These are phyloP conservation scores for Xylaria sp. DNA, from an alignment of 2,329 filamentous ascomycete genomes.

Conservation along the genomic window DNA sequence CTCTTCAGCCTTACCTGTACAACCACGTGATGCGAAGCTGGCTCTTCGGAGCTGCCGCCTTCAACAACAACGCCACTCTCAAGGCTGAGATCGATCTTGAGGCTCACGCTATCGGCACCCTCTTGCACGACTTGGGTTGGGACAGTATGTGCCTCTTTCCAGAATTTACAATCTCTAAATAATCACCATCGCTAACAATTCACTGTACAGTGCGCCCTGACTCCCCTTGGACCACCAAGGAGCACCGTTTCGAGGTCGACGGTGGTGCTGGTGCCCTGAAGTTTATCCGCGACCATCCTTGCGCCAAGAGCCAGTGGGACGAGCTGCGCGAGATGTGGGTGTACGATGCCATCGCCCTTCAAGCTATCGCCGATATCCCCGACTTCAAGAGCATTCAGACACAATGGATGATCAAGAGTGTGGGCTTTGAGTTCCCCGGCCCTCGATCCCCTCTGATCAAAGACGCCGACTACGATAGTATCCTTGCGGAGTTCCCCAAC, in stretches of 20 bases:
- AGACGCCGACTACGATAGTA: slow-evolving; percentile 30
- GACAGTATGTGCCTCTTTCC: slow-evolving; percentile 31
- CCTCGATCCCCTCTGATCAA: slow-evolving; percentile 32
- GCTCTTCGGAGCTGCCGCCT: slow-evolving; percentile 35
- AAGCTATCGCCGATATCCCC: slow-evolving; percentile 28
- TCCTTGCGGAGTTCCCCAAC: slow-evolving; percentile 33
- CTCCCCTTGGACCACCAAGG: slow-evolving; percentile 32
- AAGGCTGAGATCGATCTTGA: slow-evolving; percentile 37
- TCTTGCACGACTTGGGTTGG: slow-evolving; percentile 36
- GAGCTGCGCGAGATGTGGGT: slow-evolving; percentile 27
- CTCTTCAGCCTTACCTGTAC: slow-evolving; percentile 38
- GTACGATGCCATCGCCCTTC: slow-evolving; percentile 33
- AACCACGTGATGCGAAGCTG: slow-evolving; percentile 36
- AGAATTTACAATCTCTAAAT: not conserved
- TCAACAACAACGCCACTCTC: slow-evolving; percentile 37
- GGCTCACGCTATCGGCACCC: slow-evolving; percentile 32
- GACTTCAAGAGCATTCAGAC: slow-evolving; percentile 37
- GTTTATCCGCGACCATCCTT: slow-evolving; percentile 30
- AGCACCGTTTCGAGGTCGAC: slow-evolving; percentile 35
- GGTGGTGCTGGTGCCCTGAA: slow-evolving; percentile 32
- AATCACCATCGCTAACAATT: slow-evolving; percentile 14
- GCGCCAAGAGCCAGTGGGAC: slow-evolving; percentile 26
- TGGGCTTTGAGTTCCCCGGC: slow-evolving; percentile 37
- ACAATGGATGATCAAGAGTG: slow-evolving; percentile 36
- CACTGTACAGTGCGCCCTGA: slow-evolving; percentile 29